phyloP scores from a whole-genome alignment of 345 rosid genomes.

The Barbarea vulgaris region DNA sequence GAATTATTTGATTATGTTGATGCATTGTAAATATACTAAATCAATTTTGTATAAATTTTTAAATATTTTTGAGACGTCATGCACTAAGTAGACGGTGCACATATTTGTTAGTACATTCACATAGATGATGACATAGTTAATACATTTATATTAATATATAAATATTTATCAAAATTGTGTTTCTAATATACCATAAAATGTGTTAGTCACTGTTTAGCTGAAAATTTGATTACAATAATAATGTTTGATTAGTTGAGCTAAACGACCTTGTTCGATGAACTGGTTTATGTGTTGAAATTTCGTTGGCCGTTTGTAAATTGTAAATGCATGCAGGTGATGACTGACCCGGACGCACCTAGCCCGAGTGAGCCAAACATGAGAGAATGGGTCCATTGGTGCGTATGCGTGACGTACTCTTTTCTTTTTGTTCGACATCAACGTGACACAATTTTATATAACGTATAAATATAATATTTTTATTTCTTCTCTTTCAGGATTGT shows the following conservation, averaged over 20 bases:
- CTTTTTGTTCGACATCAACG: neutral
- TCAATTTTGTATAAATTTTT: neutral
- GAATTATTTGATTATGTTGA: neutral
- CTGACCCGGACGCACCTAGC: slow-evolving; percentile 93
- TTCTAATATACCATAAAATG: neutral
- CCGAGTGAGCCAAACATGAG: slow-evolving; percentile 89
- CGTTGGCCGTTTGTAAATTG: neutral
- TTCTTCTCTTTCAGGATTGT: slow-evolving; percentile 58
- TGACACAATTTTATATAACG: neutral
- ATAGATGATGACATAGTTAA: neutral
- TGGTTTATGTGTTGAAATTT: slow-evolving; percentile 8
- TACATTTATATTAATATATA: neutral
- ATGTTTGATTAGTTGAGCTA: neutral
- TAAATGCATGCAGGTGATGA: slow-evolving; percentile 67
- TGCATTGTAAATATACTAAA: neutral
- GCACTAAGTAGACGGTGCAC: neutral
- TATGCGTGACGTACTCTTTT: neutral
- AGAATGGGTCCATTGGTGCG: slow-evolving; percentile 92
- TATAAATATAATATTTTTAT: neutral
- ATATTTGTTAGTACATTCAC: slow-evolving; percentile 6
- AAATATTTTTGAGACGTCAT: neutral
- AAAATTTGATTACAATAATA: neutral
- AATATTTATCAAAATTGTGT: neutral
- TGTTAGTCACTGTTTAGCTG: slow-evolving; percentile 4
- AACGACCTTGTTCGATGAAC: neutral